Evolutionary conservation across 768 basidiomycete genomes (phyloP).

Genomic region (Pilatotrama ljubarskyi): DNA sequence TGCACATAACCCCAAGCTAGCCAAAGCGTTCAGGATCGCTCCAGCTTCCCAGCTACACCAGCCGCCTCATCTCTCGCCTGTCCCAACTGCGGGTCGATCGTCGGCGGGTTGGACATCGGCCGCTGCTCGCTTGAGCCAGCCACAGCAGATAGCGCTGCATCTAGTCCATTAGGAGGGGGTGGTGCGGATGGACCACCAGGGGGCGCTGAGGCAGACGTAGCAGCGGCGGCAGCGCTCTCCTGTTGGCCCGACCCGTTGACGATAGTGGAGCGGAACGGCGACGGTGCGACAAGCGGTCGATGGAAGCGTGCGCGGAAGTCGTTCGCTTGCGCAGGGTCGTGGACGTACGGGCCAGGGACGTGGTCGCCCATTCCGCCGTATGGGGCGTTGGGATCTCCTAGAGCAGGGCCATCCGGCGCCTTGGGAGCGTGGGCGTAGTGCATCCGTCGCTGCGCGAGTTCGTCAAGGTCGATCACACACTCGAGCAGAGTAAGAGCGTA

Average conservation of each 20-base stretch:
- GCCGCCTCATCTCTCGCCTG: conserved; percentile 38
- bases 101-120: conserved; percentile 7
- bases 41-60: conserved; percentile 33
- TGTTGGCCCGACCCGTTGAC: conserved; percentile 23
- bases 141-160: conserved; percentile 10
- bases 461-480: conserved; percentile 1
- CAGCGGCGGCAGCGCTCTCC: conserved; percentile 3
- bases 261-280: conserved; percentile 50
- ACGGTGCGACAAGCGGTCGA: conserved; percentile 56
- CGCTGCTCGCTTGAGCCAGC: conserved; percentile 8
- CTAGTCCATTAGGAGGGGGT: conserved; percentile 5
- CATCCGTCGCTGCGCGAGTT: conserved; percentile 42
- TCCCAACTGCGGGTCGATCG: conserved; percentile 36
- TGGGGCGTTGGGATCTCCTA: conserved; percentile 23
- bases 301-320: conserved; percentile 72
- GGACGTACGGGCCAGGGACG: conserved; percentile 31
- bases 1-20: background rate
- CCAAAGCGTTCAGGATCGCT: conserved; percentile 21
- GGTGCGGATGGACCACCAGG: conserved; percentile 8
- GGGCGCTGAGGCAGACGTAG: conserved; percentile 16
- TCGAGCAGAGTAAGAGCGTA: conserved; percentile 34
- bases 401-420: conserved; percentile 31
- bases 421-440: conserved; percentile 42
- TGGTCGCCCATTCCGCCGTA: conserved; percentile 24
- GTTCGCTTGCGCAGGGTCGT: conserved; percentile 38